These are phyloP conservation scores for Pseudohyphozyma bogoriensis DNA, from an alignment of 768 basidiomycete genomes.

Conservation along the genomic window DNA sequence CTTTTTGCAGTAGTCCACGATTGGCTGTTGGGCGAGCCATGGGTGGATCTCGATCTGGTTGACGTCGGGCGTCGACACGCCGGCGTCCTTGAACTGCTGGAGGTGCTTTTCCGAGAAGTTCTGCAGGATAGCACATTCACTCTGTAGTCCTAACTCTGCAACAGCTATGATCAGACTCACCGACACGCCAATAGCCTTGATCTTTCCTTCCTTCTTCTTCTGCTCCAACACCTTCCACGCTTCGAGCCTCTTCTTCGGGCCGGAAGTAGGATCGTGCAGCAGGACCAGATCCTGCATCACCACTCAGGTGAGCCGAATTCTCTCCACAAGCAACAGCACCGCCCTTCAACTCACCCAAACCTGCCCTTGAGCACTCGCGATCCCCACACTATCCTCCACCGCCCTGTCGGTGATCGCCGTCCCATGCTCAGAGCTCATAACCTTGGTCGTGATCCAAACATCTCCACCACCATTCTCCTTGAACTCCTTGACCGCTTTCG, in stretches of 20 bases:
- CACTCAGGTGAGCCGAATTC: too few relatives aligned
- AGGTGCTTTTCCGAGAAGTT: conserved; percentile 50
- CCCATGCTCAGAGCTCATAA: conserved; percentile 27
- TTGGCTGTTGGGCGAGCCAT: conserved; percentile 55
- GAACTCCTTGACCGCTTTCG: conserved; percentile 1
- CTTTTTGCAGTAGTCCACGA: conserved; percentile 52
- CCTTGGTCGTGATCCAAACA: conserved; percentile 31
- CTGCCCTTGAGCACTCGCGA: conserved; percentile 10
- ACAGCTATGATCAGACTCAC: too few relatives aligned
- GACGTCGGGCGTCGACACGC: conserved; percentile 52
- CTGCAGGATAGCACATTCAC: too few relatives aligned
- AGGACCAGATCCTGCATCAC: conserved; percentile 35
- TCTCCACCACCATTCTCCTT: conserved; percentile 4
- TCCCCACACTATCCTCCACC: conserved; percentile 21
- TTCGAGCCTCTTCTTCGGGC: conserved; percentile 35
- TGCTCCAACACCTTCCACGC: conserved; percentile 60
- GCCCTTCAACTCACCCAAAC: conserved; percentile 17
- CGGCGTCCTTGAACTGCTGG: conserved; percentile 54
- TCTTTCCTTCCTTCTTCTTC: conserved; percentile 63
- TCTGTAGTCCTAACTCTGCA: too few relatives aligned
- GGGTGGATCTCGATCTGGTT: conserved; percentile 50
- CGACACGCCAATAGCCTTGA: conserved; percentile 71
- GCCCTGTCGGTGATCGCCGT: conserved; percentile 3
- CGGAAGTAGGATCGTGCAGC: conserved; percentile 39
- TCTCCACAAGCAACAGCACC: neutral